Evolutionary conservation across 345 rosid genomes (phyloP), one percentile per base, ranked within the genome.

Genomic region (Barbarea vulgaris): DNA sequence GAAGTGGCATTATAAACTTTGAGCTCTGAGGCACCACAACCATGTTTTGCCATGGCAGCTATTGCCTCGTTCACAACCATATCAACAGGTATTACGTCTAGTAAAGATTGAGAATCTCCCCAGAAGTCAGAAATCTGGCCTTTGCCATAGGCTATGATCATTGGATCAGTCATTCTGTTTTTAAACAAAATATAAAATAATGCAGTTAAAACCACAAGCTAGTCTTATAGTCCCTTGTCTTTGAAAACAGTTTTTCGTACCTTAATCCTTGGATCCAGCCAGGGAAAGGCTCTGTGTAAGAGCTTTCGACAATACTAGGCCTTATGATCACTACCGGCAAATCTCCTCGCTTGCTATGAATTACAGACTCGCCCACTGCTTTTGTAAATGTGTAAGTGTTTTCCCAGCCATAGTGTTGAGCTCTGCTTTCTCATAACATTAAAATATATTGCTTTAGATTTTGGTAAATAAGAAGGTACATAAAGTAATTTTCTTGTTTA

Each of bases 261-360:
- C 79, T 75, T 17, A 67, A 37, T 67, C 98, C 97, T 85, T 91
- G 96, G 67, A 81, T 82, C 98, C 97, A 94, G n/a, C 98, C 95
- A 0, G 95, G 87, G 77, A 94, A 94, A 9, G 98, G 95, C 52
- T 94, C 96, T n/a, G 74, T 85, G 81, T 67, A 89, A 39, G 98
- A 89, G 76, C 98, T 88, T 41, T 86, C 88, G 7, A 91, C 41
- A 34, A 81, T 75, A 6, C 96, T 81, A 1, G 98, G 96, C 13
- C 98, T 88, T 44, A 85, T 68, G 46, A 88, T 83, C 30, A 86
- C 93, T 0, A 85, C 76, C 0, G 93, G 81, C 18, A 87, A 5
- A 31, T 87, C 74, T 55, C 78, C 91, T 78, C 86, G 89, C 61
- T 62, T 36, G 33, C 76, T 64, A 0, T 72, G 81, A n/a, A 91